Base-by-base conservation (phyloP, 2,329 filamentous ascomycete species). In the Xylaria sp. region DNA sequence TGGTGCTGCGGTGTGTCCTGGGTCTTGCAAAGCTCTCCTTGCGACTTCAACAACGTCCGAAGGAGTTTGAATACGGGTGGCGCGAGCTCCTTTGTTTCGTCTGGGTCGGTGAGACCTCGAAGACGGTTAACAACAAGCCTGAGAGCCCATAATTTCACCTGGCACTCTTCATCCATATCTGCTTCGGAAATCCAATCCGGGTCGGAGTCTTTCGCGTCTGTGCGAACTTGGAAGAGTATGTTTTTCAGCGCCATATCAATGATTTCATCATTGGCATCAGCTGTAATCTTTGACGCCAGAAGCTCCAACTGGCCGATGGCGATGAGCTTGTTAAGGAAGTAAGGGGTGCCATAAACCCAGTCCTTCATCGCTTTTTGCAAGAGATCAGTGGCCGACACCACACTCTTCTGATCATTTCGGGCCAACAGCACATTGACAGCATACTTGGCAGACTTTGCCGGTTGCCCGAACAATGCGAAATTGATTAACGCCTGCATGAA, bases 401-500 rank as follows among this genome's bases (percentile, higher is more conserved):
- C 76, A 66, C 81, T 89, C 72, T 91, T 94, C 66, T 92, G 86
- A 19, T 85, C 81, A 51, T 80, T 79, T 67, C 87, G 87, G 42
- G 90, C 87, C 74, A 96, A 85, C 57, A 99, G 80, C 65, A 99
- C 92, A 34, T 91, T 92, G 53, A 97, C 86, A 0, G 94, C 94
- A 76, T 97, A 92, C 74, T 99, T 99, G 19, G 93, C 91, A 7
- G 91, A 90, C 71, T 88, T 87, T 9, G 90, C 83, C 2, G 92
- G 93, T 23, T 83, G 83, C 19, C 93, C 93, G 69, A 90, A 89
- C 18, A 93, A 80, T 1, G 92, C 90, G 73, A 94, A 97, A 67
- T 84, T 88, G 62, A 88, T 85, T 72, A 99, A 82, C 1, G 91
- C 88, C 69, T 94, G 86, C 37, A 86, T 80, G 68, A 97, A 93